Evolutionary conservation across 2,329 filamentous ascomycete species (phyloP), one percentile per base, ranked within the genome.

Genomic region (Aspergillus transmontanensis): DNA sequence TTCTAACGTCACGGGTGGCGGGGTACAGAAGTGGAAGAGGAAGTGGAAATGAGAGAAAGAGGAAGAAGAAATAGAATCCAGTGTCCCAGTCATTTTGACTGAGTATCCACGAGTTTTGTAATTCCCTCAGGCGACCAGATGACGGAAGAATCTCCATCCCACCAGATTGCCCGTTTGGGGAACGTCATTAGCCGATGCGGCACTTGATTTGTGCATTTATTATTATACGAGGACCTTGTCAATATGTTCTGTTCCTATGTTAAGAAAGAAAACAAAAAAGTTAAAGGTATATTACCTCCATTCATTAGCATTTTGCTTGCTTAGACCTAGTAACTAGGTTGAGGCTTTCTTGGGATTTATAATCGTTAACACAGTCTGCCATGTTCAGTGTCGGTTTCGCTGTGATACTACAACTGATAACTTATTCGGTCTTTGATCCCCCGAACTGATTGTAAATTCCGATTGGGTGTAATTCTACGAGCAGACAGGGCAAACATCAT

Each of bases 131-230:
- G 51, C 23, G 32, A 23, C 6, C 39, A 50, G 43, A 46, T 39
- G 59, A 58, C 55, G 57, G 58, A 60, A 60, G 51, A 60, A 56
- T 55, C 34, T 61, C 59, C 51, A 50, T 55, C 41, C 39, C 46
- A 59, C 57, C 23, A 46, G 36, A 41, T 58, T 53, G 19, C 54
- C 60, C 34, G 34, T 58, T 58, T 57, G 45, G 46, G 56, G 36
- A 57, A 43, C 30, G 46, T 62, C 55, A 62, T 58, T 62, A 62
- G 60, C 60, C 60, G 60, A 62, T 60, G 51, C 46, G 60, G 55
- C 30, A 28, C 46, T 57, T 62, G 55, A 53, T 61, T 39, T 46
- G 51, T 36, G 51, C 51, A 54, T 54, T 54, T 54, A 36, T 54
- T 54, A 53, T 26, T 48, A 48, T 14, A 48, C 21, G 21, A 48